Evolutionary conservation across 306 rosid species (phyloP).

Genomic region (Cicer cuneatum): DNA sequence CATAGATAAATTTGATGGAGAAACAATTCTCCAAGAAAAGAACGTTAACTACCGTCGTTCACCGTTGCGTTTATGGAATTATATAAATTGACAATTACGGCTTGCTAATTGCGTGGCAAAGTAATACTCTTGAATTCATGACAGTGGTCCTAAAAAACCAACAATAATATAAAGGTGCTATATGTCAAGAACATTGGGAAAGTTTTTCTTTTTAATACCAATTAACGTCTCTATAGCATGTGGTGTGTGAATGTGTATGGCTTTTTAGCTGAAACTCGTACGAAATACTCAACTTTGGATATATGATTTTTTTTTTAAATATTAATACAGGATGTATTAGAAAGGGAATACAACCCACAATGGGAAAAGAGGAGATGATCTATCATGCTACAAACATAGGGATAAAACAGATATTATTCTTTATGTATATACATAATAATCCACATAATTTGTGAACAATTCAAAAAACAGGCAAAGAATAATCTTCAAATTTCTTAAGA

Average conservation of each 20-base stretch:
- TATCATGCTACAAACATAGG: too few relatives aligned
- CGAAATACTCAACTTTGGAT: neutral
- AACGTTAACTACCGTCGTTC: neutral
- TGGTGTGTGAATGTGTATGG: neutral
- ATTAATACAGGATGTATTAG: too few relatives aligned
- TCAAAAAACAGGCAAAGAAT: too few relatives aligned
- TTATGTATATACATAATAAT: too few relatives aligned
- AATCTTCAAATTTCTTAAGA: too few relatives aligned
- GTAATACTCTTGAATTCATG: slow-evolving; percentile 11
- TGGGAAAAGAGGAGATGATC: too few relatives aligned
- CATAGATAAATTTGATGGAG: neutral
- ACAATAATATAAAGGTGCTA: neutral
- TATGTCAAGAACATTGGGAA: neutral
- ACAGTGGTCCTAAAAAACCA: neutral
- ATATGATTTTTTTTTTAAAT: too few relatives aligned
- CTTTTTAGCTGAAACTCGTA: neutral
- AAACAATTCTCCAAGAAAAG: slow-evolving; percentile 2
- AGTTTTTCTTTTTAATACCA: neutral
- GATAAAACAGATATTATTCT: too few relatives aligned
- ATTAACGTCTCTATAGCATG: neutral
- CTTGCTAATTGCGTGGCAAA: slow-evolving; percentile 25
- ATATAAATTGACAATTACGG: slow-evolving; percentile 11
- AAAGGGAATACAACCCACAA: too few relatives aligned
- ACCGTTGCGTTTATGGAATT: slow-evolving; percentile 18
- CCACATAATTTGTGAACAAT: too few relatives aligned